Conservation (phyloP, 2,329 filamentous ascomycete species). For the Penicillium sp. region DNA sequence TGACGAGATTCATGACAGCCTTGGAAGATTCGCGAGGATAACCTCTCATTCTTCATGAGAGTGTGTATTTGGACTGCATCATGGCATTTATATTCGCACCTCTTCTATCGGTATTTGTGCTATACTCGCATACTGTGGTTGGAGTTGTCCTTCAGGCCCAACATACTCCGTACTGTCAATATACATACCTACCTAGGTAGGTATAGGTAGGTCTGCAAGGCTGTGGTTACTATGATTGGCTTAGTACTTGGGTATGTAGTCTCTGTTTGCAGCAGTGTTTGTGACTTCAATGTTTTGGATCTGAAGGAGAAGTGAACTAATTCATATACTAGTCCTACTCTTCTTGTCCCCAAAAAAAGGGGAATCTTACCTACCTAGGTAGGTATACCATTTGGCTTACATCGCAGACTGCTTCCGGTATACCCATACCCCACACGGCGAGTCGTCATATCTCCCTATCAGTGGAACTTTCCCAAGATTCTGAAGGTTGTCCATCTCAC, state of each 20-base stretch:
- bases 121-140: neutral
- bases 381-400: neutral
- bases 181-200: too few relatives aligned
- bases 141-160: neutral
- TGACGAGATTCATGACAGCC: neutral
- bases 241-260: neutral
- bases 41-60: neutral
- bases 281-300: neutral
- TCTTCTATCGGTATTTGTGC: neutral
- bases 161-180: neutral
- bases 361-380: neutral
- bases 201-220: neutral
- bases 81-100: neutral
- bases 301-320: neutral
- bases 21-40: neutral
- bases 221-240: neutral
- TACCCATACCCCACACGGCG: constrained; percentile 9
- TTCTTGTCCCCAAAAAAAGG: neutral
- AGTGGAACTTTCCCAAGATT: neutral
- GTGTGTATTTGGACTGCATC: neutral
- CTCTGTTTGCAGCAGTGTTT: neutral
- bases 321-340: neutral
- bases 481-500: neutral
- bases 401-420: neutral
- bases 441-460: constrained; percentile 10